These are phyloP conservation scores for Afroboletus lepidellus DNA, from an alignment of 1,284 basidiomycete genomes.

Conservation along the genomic window DNA sequence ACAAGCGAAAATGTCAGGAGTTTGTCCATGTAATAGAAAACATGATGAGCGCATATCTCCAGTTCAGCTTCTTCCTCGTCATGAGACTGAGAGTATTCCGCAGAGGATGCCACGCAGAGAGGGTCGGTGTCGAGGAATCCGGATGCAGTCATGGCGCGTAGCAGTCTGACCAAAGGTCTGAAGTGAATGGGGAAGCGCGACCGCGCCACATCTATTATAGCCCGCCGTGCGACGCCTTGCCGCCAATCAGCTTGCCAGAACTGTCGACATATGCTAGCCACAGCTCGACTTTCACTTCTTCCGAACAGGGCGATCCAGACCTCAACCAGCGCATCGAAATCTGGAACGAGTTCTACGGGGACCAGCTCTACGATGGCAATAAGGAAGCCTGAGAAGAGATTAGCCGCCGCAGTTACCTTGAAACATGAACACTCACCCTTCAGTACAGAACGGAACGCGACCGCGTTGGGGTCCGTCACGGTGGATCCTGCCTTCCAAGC, in stretches of 20 bases:
- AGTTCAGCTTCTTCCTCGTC: slow-evolving; percentile 27
- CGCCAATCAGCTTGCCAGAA: slow-evolving; percentile 75
- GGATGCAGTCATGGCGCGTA: slow-evolving; percentile 71
- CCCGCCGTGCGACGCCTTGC: slow-evolving; percentile 59
- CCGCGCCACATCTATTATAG: slow-evolving; percentile 76
- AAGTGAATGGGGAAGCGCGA: slow-evolving; percentile 81
- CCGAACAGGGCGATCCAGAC: slow-evolving; percentile 83
- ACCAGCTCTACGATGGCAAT: slow-evolving; percentile 72
- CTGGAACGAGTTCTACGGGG: slow-evolving; percentile 69
- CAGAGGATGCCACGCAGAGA: slow-evolving; percentile 51
- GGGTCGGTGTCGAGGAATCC: slow-evolving; percentile 71
- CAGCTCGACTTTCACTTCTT: slow-evolving; percentile 65
- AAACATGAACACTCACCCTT: slow-evolving; percentile 56
- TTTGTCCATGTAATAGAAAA: slow-evolving; percentile 71
- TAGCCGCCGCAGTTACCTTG: background rate
- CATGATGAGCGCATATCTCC: slow-evolving; percentile 56
- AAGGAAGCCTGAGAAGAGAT: slow-evolving; percentile 52
- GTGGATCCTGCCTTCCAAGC: slow-evolving; percentile 67
- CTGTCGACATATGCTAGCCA: slow-evolving; percentile 73
- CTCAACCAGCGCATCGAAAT: slow-evolving; percentile 69
- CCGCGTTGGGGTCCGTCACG: slow-evolving; percentile 75
- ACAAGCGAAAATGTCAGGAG: slow-evolving; percentile 78
- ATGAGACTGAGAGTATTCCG: slow-evolving; percentile 41
- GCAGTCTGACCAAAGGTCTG: slow-evolving; percentile 67
- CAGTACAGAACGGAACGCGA: slow-evolving; percentile 79